phyloP scores from a whole-genome alignment of 208 protist species.

The Acanthamoeba royreba region DNA sequence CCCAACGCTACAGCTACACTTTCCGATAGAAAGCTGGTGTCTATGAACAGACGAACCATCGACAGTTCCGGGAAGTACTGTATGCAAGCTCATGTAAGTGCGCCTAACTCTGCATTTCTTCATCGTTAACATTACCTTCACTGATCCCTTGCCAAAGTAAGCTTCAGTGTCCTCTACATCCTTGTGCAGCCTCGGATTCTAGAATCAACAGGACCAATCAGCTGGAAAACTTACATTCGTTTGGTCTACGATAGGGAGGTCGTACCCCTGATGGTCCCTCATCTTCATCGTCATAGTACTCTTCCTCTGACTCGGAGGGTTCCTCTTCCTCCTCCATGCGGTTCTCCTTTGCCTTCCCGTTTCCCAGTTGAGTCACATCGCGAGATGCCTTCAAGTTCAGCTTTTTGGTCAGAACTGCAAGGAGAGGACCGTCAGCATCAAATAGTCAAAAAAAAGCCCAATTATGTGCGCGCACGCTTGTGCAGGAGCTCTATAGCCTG shows the following conservation, averaged over 20 bases:
- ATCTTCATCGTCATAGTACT: conserved; percentile 10
- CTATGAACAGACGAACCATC: conserved; percentile 22
- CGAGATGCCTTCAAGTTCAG: background rate
- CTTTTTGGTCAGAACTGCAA: background rate
- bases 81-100: background rate
- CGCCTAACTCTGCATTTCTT: background rate
- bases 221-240: no score
- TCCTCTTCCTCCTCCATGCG: background rate
- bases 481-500: background rate
- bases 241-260: background rate
- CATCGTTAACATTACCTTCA: background rate
- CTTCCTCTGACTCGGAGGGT: background rate
- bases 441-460: background rate
- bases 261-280: background rate
- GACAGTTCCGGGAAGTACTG: conserved; percentile 41
- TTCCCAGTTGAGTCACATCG: background rate
- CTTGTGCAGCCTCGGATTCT: background rate
- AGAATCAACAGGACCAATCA: background rate
- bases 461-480: background rate
- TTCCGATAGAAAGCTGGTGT: background rate
- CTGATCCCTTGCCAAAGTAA: background rate
- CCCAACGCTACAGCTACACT: background rate
- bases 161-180: background rate
- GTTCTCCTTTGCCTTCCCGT: background rate
- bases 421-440: background rate